Evolutionary conservation across 257 asterid species (phyloP), one percentile per base, ranked within the genome.

Genomic region (Primulina huaijiensis): DNA sequence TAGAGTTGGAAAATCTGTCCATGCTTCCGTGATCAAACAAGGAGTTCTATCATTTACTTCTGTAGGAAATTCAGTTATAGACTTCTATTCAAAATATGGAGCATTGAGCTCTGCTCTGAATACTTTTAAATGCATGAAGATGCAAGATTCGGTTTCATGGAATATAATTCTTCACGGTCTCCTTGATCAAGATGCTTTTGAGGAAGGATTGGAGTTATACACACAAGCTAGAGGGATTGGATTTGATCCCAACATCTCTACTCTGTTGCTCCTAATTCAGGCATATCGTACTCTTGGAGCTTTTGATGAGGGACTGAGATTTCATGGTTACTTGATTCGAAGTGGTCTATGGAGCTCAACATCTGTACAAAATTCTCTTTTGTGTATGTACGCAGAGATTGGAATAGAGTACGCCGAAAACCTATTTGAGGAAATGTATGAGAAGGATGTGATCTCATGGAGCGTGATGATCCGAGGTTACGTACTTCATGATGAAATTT

Each of bases 401-500:
- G 63, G 77, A 35, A 84, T 88, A 85, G 81, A 78, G 53, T 76
- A 69, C 78, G 96, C 97, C 1, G 82, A 76, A 64, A 87, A 67
- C 27, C 86, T 92, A 59, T 92, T 92, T 14, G 84, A 78, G 62
- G 98, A 92, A 78, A 85, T 87, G 80, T 20, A 61, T 73, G 87
- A 81, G 43, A 87, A 83, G 87, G 97, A 92, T 60, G 90, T 88
- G 19, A 85, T 92, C 65, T 82, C 93, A 43, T 92, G 97, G 97
- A 88, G 92, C 73, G 87, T 83, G 77, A 85, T 92, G 80, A 84
- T 88, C 67, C 78, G 82, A 63, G 87, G 89, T 72, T 81, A 88
- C 68, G 81, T 80, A 21, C 84, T 82, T 57, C 58, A 53, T 21
- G 78, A 68, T 58, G 85, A 88, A 62, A 56, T 77, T 52, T 3